Evolutionary conservation across 2,329 filamentous ascomycete genomes (phyloP), one percentile per base, ranked within the genome.

Genomic region (Cercospora sp.): DNA sequence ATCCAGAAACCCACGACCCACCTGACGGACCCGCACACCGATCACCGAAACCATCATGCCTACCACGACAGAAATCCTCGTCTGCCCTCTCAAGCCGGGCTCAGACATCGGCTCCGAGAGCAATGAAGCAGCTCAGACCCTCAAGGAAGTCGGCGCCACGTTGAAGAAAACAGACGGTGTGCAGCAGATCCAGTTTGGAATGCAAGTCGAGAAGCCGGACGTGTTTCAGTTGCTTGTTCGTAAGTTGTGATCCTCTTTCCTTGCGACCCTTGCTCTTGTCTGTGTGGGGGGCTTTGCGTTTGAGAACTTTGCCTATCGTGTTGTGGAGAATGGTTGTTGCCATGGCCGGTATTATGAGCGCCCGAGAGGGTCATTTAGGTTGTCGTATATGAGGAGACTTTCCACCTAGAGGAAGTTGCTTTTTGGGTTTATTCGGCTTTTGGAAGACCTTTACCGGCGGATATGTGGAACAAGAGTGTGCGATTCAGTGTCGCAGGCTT

Each of bases 221-320:
- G 67, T 74, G 2, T 66, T 80, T 0, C 75, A 81, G 53, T 65
- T 83, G 65, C 73, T 80, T 31, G 75, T 84, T 63, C 78, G 83
- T 84, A 73, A 33, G 77, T 74, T 1, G 23, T 26, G 20, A 16
- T 13, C 26, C 30, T 23, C 23, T 57, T 64, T 8, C n/a, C 12
- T 20, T 30, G 9, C 28, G 45, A 51, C 45, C 20, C 45, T 51
- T 51, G 45, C 18, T 16, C 9, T 51, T 51, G 18, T 10, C 13
- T 26, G 18, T 7, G 36, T 42, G 36, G 33, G 12, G 31, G 13
- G 39, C 26, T 31, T 8, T 31, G 30, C 9, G 30, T 31, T 8
- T 31, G 30, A 31, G 30, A 31, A n/a, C 33, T 39, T 51, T 51
- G 10, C 9, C 20, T 20, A 26, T 51, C 10, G 12, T 51, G 18